Conservation (phyloP, 1,284 basidiomycete genomes). For the Rhodotorula sp. region DNA sequence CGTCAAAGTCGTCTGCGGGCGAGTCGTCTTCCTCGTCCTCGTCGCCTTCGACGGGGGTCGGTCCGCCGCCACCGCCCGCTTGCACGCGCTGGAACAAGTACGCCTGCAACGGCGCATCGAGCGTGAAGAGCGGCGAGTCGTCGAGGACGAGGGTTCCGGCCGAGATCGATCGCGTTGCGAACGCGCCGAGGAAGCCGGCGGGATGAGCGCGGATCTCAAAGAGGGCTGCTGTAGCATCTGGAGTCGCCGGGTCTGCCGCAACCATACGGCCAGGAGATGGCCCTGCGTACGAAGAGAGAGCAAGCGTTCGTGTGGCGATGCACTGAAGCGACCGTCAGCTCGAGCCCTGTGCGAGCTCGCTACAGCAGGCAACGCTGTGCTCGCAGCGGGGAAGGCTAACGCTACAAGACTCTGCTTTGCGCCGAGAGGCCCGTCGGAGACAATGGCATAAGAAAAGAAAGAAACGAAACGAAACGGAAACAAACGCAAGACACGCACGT, state of each 20-base stretch:
- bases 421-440: too few relatives aligned
- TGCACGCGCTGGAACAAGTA: slow-evolving; percentile 32
- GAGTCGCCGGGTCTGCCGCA: not conserved
- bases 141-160: slow-evolving; percentile 36
- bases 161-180: slow-evolving; percentile 24
- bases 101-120: slow-evolving; percentile 35
- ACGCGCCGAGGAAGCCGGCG: slow-evolving; percentile 38
- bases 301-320: too few relatives aligned
- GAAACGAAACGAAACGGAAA: too few relatives aligned
- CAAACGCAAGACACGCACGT: too few relatives aligned
- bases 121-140: slow-evolving; percentile 41
- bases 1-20: slow-evolving; percentile 21
- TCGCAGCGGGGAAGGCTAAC: too few relatives aligned
- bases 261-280: not conserved
- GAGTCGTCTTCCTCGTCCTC: slow-evolving; percentile 22
- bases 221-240: not conserved
- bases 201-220: slow-evolving; percentile 28
- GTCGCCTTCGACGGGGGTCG: slow-evolving; percentile 34
- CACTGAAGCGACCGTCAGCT: too few relatives aligned
- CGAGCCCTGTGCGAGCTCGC: too few relatives aligned
- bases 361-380: too few relatives aligned
- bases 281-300: too few relatives aligned
- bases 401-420: too few relatives aligned
- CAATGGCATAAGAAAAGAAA: too few relatives aligned
- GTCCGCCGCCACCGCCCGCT: slow-evolving; percentile 15